Evolutionary conservation across 2,329 filamentous ascomycete genomes (phyloP), one percentile per base, ranked within the genome.

Genomic region (Botrytis squamosa): DNA sequence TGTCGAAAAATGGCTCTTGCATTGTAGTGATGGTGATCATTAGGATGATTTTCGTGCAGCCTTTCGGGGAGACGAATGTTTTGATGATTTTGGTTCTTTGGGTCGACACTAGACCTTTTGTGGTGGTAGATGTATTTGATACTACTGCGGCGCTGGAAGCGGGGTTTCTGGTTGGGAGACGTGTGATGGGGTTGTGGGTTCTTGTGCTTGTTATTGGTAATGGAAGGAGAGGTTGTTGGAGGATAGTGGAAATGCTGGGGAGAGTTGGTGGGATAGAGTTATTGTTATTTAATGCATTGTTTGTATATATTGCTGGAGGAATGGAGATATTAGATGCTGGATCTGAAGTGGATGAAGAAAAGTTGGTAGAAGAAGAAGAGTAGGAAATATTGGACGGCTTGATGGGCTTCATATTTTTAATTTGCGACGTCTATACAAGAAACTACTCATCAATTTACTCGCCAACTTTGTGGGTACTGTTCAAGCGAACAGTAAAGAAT

Each of bases 391-490:
- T 29, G 14, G 38, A 18, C 44, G 62, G 62, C 25, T 44, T n/a
- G 38, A 64, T 42, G 38, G 38, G 38, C 62, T 64, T 44, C 62
- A 64, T 64, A 9, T 64, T 64, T 64, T 64, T 9, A 44, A 44
- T 64, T 64, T 64, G 25, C 38, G 38, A 20, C 62, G 38, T 64
- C 62, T 64, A 42, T 64, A 64, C 9, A 64, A 42, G 62, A 64
- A 64, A 44, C 40, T 44, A 44, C 25, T 29, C 62, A 64, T 64
- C 62, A 64, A 64, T 44, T 64, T 64, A 18, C 38, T 40, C 62
- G 38, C 38, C 38, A 64, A 64, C 62, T n/a, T 64, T 64, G 38
- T 29, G n/a, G 38, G 14, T 44, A 42, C 62, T 44, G 38, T 42
- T 64, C 62, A 29, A 42, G 14, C n/a, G n/a, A 64, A 42, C 62